Base-by-base conservation (phyloP, 2,329 filamentous ascomycete species). In the Fusarium torulosum region DNA sequence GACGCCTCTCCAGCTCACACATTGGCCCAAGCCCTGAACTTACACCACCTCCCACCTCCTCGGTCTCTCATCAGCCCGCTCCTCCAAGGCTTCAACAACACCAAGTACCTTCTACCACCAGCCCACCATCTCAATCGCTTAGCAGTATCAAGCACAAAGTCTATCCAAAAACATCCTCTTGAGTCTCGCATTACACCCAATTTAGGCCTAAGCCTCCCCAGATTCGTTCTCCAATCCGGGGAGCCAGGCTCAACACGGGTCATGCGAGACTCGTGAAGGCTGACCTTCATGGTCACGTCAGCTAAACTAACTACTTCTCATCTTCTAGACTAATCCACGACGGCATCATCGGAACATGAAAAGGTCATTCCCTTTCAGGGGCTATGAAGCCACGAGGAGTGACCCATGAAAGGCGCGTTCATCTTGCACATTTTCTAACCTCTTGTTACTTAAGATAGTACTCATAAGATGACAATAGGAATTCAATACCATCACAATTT, bases 281-380 rank as follows among this genome's bases (percentile, higher is more conserved):
- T 69, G 66, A 69, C 53, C 27, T 29, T 13, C 27, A 54, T 59
- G 62, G 63, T 67, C 66, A 67, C 59, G 62, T 63, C 66, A 69
- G 37, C 66, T 57, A 67, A 60, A 29, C 27, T 46, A 35, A 29
- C 27, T n/a, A 27, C 17, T 50, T 27, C 47, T 31, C 17, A 35
- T 56, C 44, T 44, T 50, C 40, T 52, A 19, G 37, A 33, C 38
- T 51, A 40, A 19, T 35, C 38, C 21, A 21, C 35, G 25, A 42
- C 45, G 38, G 42, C 43, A 61, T 55, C 53, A 69, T 38, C 52
- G 47, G 61, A 69, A 49, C 50, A 59, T 23, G 33, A 19, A 47
- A 47, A 13, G 40, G 53, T 59, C 66, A 69, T 50, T 64, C 38
- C 19, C 38, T 43, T 40, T 37, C 47, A 49, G 56, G 33, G 49